Percentiles rank a stretch among this genome's conserved stretches.
These are phyloP conservation scores for Tieghemiomyces parasiticus DNA, from an alignment of 192 early-diverging fungal genomes.

Conservation along the genomic window DNA sequence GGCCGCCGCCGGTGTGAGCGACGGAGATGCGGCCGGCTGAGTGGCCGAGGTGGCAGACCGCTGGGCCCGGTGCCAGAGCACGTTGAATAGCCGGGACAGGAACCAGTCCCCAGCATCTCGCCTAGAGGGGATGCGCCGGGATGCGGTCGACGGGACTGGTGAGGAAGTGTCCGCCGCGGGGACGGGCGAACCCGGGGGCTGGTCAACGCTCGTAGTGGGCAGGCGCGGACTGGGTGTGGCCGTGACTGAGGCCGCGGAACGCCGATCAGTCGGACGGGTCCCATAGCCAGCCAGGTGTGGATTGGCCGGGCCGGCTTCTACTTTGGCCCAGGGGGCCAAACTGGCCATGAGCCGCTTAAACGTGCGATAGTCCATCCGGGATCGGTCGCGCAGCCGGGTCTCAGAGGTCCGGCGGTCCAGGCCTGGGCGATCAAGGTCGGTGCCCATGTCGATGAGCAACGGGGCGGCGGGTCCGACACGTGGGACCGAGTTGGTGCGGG, in stretches of 20 bases:
- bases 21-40: neutral
- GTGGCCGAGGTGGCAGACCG: neutral
- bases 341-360: conserved; percentile 64
- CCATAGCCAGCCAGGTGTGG: conserved; percentile 3
- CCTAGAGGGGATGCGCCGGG: neutral
- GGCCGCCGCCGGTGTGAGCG: no score
- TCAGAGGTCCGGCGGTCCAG: conserved; percentile 8
- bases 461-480: neutral
- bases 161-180: neutral
- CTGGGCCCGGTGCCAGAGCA: neutral
- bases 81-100: conserved; percentile 4
- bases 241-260: no score
- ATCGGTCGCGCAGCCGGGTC: conserved; percentile 18
- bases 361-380: conserved; percentile 47
- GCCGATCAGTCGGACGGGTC: conserved; percentile 11
- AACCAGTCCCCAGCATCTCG: conserved; percentile 10
- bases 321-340: conserved; percentile 46
- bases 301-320: conserved; percentile 18
- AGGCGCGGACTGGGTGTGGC: no score
- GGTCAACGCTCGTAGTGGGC: conserved; percentile 10
- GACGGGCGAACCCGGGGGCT: conserved; percentile 1
- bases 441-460: neutral
- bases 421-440: no score
- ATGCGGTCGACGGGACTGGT: conserved; percentile 15
- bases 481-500: conserved; percentile 16